These are phyloP conservation scores for Petrea volubilis DNA, from an alignment of 257 asterid genomes.

Conservation along the genomic window DNA sequence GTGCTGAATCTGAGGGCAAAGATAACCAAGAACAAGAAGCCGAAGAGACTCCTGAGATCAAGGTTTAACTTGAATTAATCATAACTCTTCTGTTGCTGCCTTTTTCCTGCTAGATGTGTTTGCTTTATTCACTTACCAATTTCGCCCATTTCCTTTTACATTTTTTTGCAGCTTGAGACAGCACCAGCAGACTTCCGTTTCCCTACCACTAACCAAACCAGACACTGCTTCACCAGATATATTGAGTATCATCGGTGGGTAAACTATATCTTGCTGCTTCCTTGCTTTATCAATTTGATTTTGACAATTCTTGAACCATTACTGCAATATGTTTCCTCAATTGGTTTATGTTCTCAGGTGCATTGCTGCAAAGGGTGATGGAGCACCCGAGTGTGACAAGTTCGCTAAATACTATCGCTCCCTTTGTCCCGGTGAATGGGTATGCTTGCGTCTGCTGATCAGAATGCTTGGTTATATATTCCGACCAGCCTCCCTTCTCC, in stretches of 20 bases:
- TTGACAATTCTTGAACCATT: background rate
- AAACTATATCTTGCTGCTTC: background rate
- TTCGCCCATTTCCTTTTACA: background rate
- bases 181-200: slow-evolving; percentile 98
- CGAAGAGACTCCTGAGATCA: slow-evolving; percentile 70
- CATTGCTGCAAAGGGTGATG: slow-evolving; percentile 88
- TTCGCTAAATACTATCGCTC: slow-evolving; percentile 92
- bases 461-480: background rate
- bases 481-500: background rate
- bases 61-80: slow-evolving; percentile 40
- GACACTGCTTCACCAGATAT: slow-evolving; percentile 97
- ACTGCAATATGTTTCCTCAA: slow-evolving; percentile 4
- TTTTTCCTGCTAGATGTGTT: slow-evolving; percentile 1
- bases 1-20: slow-evolving; percentile 46
- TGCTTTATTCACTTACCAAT: slow-evolving; percentile 12
- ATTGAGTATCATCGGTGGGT: slow-evolving; percentile 87
- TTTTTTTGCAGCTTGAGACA: slow-evolving; percentile 71
- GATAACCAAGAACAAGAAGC: slow-evolving; percentile 61
- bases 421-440: slow-evolving; percentile 99
- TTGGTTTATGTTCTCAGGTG: slow-evolving; percentile 55
- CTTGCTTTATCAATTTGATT: slow-evolving; percentile 9
- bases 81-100: background rate
- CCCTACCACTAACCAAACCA: slow-evolving; percentile 94
- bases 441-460: slow-evolving; percentile 29
- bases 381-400: slow-evolving; percentile 88